A percentile compares a stretch with the other conserved stretches of the same genome.
phyloP scores from a whole-genome alignment of 2,329 filamentous ascomycete species.

The Plectosphaerella sp. region DNA sequence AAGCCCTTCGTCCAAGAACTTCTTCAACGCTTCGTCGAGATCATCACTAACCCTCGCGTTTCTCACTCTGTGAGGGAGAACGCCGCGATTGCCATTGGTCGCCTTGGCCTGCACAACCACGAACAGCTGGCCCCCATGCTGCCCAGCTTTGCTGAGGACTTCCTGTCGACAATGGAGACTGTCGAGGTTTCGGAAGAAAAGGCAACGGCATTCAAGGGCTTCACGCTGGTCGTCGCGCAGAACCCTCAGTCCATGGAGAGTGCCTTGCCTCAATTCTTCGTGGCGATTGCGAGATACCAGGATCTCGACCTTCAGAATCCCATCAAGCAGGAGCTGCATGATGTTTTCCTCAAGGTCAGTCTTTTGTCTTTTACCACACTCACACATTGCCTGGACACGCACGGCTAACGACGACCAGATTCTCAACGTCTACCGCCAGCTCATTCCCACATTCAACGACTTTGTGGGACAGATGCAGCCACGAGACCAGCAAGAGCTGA shows the following conservation, averaged over 20 bases:
- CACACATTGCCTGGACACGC: not conserved
- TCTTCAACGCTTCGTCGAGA: slow-evolving; percentile 71
- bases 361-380: not conserved
- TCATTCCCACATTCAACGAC: slow-evolving; percentile 55
- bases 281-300: slow-evolving; percentile 74
- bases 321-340: slow-evolving; percentile 61
- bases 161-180: slow-evolving; percentile 75
- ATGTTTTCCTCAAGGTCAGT: slow-evolving; percentile 72
- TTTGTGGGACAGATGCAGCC: slow-evolving; percentile 48
- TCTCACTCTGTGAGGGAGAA: slow-evolving; percentile 89
- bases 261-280: slow-evolving; percentile 76
- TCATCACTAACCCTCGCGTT: slow-evolving; percentile 79
- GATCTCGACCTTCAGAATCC: slow-evolving; percentile 57
- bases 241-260: slow-evolving; percentile 93
- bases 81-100: slow-evolving; percentile 85
- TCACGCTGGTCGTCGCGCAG: slow-evolving; percentile 75
- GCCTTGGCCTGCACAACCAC: slow-evolving; percentile 76
- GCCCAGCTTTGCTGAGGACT: slow-evolving; percentile 73
- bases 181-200: slow-evolving; percentile 92
- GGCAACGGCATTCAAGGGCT: slow-evolving; percentile 86
- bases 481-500: slow-evolving; percentile 45
- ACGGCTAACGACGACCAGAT: slow-evolving; percentile 30
- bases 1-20: slow-evolving; percentile 72
- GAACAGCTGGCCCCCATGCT: slow-evolving; percentile 76
- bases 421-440: slow-evolving; percentile 50